A percentile compares a stretch with the other conserved stretches of the same genome.
These are phyloP conservation scores for Metschnikowia henanensis DNA, from an alignment of 805 yeast species.

Conservation along the genomic window DNA sequence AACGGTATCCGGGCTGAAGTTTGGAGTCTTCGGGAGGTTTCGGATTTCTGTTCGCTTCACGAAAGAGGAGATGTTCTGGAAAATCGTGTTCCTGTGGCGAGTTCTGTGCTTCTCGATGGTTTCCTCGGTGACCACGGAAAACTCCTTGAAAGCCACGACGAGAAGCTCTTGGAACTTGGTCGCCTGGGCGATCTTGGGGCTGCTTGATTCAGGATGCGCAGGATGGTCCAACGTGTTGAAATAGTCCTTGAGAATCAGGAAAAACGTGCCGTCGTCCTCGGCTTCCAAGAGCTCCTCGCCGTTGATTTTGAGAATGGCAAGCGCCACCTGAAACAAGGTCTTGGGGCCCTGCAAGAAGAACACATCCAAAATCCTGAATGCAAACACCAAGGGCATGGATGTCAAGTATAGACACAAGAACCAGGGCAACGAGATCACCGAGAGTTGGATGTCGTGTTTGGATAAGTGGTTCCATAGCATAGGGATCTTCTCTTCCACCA, in stretches of 20 bases:
- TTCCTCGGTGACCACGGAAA: slow-evolving; percentile 74
- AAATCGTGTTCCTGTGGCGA: slow-evolving; percentile 71
- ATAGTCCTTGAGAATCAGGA: slow-evolving; percentile 79
- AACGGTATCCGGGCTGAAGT: slow-evolving; percentile 56
- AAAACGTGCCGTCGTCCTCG: slow-evolving; percentile 91
- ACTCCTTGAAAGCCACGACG: slow-evolving; percentile 92
- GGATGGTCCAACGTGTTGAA: slow-evolving; percentile 75
- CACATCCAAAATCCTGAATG: slow-evolving; percentile 88
- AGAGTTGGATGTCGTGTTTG: slow-evolving; percentile 81
- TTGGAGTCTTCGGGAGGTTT: slow-evolving; percentile 72
- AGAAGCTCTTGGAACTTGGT: slow-evolving; percentile 87
- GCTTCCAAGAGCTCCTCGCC: slow-evolving; percentile 80
- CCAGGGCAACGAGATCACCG: slow-evolving; percentile 96
- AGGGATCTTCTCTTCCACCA: slow-evolving; percentile 90
- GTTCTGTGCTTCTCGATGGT: slow-evolving; percentile 67
- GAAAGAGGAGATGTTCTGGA: slow-evolving; percentile 83
- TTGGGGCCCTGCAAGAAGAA: slow-evolving; percentile 88
- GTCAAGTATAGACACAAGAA: slow-evolving; percentile 85
- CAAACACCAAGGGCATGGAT: slow-evolving; percentile 92
- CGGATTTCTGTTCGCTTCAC: slow-evolving; percentile 91
- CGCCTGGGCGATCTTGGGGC: slow-evolving; percentile 61
- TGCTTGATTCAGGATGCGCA: slow-evolving; percentile 71
- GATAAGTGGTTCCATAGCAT: slow-evolving; percentile 79
- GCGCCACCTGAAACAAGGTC: slow-evolving; percentile 87
- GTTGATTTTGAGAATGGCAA: slow-evolving; percentile 85